A percentile compares a stretch with the other conserved stretches of the same genome.
These are phyloP conservation scores for Psidium guajava DNA, from an alignment of 345 rosid species.

Conservation along the genomic window DNA sequence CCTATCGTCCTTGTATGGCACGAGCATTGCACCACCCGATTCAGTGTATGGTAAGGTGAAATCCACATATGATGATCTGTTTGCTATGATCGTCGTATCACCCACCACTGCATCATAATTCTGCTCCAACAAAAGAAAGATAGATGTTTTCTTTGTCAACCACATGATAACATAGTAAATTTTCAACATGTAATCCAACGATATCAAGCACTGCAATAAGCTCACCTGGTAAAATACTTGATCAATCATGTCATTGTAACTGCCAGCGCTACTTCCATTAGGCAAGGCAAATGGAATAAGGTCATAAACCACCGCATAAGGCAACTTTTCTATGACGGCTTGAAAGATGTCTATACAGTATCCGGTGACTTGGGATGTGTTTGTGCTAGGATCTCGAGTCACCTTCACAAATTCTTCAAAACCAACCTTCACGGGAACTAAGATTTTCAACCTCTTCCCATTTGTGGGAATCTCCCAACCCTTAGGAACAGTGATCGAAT, in stretches of 20 bases:
- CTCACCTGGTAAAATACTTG: slow-evolving; percentile 22
- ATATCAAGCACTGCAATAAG: slow-evolving; percentile 4
- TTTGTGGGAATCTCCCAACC: neutral
- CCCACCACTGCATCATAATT: neutral
- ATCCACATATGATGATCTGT: neutral
- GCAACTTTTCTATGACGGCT: neutral
- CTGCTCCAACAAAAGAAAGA: neutral
- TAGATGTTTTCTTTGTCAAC: too few species aligned
- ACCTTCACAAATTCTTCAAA: neutral
- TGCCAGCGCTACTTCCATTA: neutral
- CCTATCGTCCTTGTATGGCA: neutral
- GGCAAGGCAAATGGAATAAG: neutral
- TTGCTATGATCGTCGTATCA: neutral
- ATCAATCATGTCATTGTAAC: neutral
- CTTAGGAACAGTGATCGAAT: neutral
- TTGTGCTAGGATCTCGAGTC: neutral
- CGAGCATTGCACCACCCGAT: neutral
- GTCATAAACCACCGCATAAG: neutral
- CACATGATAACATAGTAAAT: neutral
- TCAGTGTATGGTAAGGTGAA: neutral
- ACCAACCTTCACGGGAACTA: neutral
- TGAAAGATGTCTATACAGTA: neutral
- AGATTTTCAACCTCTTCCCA: neutral
- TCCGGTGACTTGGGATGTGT: neutral
- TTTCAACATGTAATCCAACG: neutral